A percentile compares a stretch with the other conserved stretches of the same genome.
These are phyloP conservation scores for Sugiyamaella castrensis DNA, from an alignment of 1,139 yeast species.

Conservation along the genomic window DNA sequence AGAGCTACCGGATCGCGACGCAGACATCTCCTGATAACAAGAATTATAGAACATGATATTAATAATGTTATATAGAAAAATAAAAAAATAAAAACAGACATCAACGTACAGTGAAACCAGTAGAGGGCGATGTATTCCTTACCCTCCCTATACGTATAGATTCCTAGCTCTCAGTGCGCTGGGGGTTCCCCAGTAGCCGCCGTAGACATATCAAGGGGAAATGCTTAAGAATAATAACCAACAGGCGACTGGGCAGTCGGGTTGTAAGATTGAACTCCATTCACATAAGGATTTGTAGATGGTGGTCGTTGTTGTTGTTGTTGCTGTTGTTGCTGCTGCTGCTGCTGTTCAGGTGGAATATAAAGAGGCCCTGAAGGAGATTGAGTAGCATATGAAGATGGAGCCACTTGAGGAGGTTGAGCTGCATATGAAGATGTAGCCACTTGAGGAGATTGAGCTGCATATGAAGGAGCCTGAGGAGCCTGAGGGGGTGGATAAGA, in stretches of 20 bases:
- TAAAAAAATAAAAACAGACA: too few relatives aligned
- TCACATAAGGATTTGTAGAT: slow-evolving; percentile 9
- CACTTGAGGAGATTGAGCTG: background rate
- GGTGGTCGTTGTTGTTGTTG: slow-evolving; percentile 7
- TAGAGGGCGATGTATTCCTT: too few relatives aligned
- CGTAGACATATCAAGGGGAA: too few relatives aligned
- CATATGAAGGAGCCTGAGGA: background rate
- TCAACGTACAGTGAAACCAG: too few relatives aligned
- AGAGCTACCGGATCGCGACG: too few relatives aligned
- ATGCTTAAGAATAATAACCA: slow-evolving; percentile 4
- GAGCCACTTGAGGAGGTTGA: background rate
- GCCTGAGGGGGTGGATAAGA: slow-evolving; percentile 2
- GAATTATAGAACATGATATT: too few relatives aligned
- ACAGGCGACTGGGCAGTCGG: slow-evolving; percentile 8
- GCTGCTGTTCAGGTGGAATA: background rate
- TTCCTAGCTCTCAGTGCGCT: too few relatives aligned
- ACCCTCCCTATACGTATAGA: too few relatives aligned
- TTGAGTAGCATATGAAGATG: slow-evolving; percentile 1
- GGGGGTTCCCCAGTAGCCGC: too few relatives aligned
- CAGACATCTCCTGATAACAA: too few relatives aligned
- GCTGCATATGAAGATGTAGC: slow-evolving; percentile 4
- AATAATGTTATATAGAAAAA: too few relatives aligned
- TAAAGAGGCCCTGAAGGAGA: background rate
- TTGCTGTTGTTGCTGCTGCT: background rate
- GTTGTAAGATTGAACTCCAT: slow-evolving; percentile 11